A percentile compares a stretch with the other conserved stretches of the same genome.
Evolutionary conservation across 1,284 basidiomycete genomes (phyloP).

Genomic region (Apiotrichum siamense): DNA sequence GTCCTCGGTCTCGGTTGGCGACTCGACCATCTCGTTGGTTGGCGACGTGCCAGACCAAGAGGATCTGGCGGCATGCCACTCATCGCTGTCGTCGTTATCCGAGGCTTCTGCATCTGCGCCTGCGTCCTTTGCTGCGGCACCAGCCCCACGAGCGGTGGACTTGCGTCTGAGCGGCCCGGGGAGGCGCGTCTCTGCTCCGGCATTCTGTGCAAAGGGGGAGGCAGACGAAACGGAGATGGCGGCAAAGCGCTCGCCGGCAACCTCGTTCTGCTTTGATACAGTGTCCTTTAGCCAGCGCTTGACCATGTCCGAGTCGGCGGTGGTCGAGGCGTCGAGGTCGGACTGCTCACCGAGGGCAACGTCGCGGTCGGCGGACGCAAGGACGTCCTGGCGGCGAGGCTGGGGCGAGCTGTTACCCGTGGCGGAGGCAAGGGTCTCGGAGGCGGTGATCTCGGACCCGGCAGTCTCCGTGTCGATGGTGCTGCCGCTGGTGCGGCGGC

Average conservation of each 20-base stretch:
- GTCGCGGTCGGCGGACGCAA: background rate
- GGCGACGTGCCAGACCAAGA: too few species aligned
- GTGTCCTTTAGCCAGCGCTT: slow-evolving; percentile 23
- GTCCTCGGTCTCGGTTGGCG: background rate
- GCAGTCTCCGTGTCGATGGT: too few species aligned
- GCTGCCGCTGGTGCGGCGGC: background rate
- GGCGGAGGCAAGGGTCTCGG: too few species aligned
- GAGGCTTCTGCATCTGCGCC: background rate
- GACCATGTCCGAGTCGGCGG: slow-evolving; percentile 13
- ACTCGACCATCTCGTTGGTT: background rate
- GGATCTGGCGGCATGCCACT: background rate
- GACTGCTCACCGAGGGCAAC: background rate
- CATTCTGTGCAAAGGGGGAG: slow-evolving; percentile 8
- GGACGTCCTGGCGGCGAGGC: background rate
- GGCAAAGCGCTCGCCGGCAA: slow-evolving; percentile 5
- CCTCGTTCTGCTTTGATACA: slow-evolving; percentile 1
- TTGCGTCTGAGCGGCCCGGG: background rate
- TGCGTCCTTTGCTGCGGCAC: too few species aligned
- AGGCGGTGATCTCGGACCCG: too few species aligned
- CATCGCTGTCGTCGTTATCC: background rate
- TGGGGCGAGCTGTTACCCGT: too few species aligned
- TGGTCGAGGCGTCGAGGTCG: slow-evolving; percentile 2
- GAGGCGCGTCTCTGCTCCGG: background rate
- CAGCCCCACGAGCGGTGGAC: background rate
- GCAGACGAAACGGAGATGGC: slow-evolving; percentile 29